Evolutionary conservation across 2,329 filamentous ascomycete species (phyloP).

Genomic region (Ophiostoma novo-ulmi): DNA sequence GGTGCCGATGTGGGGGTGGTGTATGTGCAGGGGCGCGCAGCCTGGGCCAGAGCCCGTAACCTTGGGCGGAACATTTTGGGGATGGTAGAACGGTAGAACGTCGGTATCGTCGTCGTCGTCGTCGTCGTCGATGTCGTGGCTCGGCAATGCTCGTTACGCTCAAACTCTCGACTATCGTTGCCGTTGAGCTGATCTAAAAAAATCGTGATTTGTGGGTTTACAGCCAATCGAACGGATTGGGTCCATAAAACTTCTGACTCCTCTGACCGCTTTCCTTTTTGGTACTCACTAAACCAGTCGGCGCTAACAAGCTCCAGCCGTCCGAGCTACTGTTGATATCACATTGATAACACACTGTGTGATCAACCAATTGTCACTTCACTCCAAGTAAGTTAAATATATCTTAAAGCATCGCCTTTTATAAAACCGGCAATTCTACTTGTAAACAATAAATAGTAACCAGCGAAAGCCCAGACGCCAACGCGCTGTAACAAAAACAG

Average conservation of each 20-base stretch:
- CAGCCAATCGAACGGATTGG: background rate
- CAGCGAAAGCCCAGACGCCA: background rate
- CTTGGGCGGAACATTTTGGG: conserved; percentile 48
- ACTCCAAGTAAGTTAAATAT: background rate
- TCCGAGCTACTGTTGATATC: background rate
- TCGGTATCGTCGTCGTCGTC: background rate
- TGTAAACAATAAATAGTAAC: background rate
- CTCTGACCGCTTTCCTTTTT: conserved; percentile 17
- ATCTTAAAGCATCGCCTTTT: background rate
- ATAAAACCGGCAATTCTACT: background rate
- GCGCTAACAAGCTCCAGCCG: background rate
- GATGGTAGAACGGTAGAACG: background rate
- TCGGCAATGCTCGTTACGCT: background rate
- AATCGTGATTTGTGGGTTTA: conserved; percentile 9
- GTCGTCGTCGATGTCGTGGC: background rate
- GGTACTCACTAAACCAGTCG: background rate
- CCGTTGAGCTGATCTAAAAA: conserved; percentile 4
- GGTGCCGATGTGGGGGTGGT: conserved; percentile 15
- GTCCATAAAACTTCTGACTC: conserved; percentile 18
- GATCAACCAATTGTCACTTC: too few species aligned
- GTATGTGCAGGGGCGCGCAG: conserved; percentile 6
- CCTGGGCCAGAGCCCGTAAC: conserved; percentile 38
- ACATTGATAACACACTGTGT: background rate
- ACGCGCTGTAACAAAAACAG: conserved; percentile 10
- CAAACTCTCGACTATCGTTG: background rate